Percentiles rank a stretch among this genome's conserved stretches.
phyloP scores from a whole-genome alignment of 2,329 filamentous ascomycete genomes.

The Aspergillus versicolor region DNA sequence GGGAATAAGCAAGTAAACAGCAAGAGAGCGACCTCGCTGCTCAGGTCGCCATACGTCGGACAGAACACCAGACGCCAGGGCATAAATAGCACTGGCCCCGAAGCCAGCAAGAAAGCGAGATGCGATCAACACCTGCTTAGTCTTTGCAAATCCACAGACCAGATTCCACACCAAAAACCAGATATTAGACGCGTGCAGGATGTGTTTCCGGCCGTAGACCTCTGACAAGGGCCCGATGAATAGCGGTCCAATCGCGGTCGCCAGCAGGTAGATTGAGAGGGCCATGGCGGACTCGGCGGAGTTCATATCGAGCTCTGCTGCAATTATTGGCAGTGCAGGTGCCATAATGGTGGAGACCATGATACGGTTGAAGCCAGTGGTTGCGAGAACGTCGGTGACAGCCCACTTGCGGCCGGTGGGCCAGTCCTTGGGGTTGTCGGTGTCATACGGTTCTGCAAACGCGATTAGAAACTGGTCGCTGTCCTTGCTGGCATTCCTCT shows the following conservation, averaged over 20 bases:
- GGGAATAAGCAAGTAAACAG: conserved; percentile 4
- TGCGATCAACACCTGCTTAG: conserved; percentile 1
- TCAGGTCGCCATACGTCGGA: conserved; percentile 4
- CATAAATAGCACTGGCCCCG: conserved; percentile 5
- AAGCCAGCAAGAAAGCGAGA: conserved; percentile 6
- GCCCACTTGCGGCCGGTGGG: conserved; percentile 4
- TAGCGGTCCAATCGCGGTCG: conserved; percentile 5
- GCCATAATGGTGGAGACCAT: conserved; percentile 11
- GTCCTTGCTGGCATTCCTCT: not conserved
- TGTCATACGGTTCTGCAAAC: not conserved
- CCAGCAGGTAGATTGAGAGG: conserved; percentile 7
- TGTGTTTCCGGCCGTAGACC: conserved; percentile 6
- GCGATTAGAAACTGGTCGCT: not conserved
- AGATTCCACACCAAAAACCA: conserved; percentile 11
- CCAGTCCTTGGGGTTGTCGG: conserved; percentile 3
- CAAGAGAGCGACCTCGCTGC: conserved; percentile 1
- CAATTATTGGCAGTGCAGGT: not conserved
- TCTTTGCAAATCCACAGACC: conserved; percentile 6
- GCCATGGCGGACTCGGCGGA: conserved; percentile 6
- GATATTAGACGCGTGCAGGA: conserved; percentile 3
- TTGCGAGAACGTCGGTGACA: conserved; percentile 1
- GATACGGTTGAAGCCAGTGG: conserved; percentile 6
- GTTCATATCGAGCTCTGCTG: conserved; percentile 1
- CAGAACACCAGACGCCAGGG: not conserved
- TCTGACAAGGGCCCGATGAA: conserved; percentile 7